Conservation (phyloP, 352 stramenopile species). For the Globisporangium emineosum region DNA sequence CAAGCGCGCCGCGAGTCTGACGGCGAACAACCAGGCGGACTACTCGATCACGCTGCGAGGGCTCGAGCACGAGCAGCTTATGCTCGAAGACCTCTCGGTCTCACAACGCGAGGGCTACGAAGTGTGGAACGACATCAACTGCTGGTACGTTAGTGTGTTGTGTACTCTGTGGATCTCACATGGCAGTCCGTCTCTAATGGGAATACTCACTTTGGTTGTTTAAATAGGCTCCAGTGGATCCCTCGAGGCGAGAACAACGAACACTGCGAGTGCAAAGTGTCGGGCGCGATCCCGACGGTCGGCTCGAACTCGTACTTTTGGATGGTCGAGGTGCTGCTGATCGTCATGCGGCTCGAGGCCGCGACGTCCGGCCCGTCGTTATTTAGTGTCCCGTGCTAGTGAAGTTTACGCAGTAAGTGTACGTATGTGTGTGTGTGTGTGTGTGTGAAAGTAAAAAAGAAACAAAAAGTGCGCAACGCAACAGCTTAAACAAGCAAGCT, state of each 20-base stretch:
- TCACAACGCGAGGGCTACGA: conserved; percentile 13
- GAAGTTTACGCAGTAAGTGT: background rate
- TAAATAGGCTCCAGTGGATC: conserved; percentile 15
- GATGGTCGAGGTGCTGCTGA: conserved; percentile 20
- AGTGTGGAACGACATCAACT: conserved; percentile 23
- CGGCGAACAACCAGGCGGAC: background rate
- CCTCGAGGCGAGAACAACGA: conserved; percentile 11
- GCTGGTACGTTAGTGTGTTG: conserved; percentile 8
- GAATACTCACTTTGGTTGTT: too few species aligned
- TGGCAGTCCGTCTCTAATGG: too few species aligned
- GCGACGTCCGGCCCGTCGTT: conserved; percentile 1
- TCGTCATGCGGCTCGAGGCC: conserved; percentile 17
- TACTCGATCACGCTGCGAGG: conserved; percentile 16
- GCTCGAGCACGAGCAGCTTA: conserved; percentile 14
- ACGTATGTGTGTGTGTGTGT: background rate
- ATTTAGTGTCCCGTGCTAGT: conserved; percentile 1
- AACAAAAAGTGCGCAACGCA: background rate
- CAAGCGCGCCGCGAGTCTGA: background rate
- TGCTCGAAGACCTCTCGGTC: conserved; percentile 18
- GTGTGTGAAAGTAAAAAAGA: too few species aligned
- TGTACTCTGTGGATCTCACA: background rate
- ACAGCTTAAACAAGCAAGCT: background rate
- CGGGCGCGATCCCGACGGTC: conserved; percentile 19
- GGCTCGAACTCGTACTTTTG: conserved; percentile 21
- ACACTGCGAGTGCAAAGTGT: conserved; percentile 17